Evolutionary conservation across 164 flowering plant species (phyloP).

Genomic region (Magnolia changhungtana): DNA sequence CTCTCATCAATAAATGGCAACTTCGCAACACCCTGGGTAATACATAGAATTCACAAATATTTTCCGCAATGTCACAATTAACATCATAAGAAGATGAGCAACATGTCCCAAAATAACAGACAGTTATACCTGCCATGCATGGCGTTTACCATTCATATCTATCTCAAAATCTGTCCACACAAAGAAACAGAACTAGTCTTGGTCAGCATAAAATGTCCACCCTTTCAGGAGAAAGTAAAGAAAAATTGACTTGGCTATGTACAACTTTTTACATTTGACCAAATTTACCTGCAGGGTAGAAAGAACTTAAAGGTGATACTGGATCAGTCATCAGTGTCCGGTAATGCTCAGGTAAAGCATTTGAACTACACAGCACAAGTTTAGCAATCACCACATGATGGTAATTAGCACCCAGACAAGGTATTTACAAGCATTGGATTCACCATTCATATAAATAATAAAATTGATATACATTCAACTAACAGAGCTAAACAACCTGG

Average conservation of each 20-base stretch:
- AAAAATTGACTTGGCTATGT: not conserved
- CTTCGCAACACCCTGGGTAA: constrained; percentile 78
- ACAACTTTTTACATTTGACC: not conserved
- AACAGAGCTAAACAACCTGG: constrained; percentile 49
- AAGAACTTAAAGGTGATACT: constrained; percentile 67
- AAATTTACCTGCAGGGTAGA: constrained; percentile 76
- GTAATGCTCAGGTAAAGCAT: constrained; percentile 78
- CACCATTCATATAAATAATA: not conserved
- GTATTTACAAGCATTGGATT: not conserved
- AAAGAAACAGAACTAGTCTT: constrained; percentile 11
- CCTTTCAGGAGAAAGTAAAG: not conserved
- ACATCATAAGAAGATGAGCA: not conserved
- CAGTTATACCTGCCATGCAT: constrained; percentile 86
- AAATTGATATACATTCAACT: not conserved
- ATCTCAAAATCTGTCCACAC: constrained; percentile 75
- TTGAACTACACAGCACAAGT: constrained; percentile 47
- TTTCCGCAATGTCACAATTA: constrained; percentile 1
- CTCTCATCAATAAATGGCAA: constrained; percentile 93
- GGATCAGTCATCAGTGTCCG: constrained; percentile 80
- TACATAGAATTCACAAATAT: constrained; percentile 7
- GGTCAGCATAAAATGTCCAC: not conserved
- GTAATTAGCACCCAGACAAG: not conserved
- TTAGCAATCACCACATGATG: constrained; percentile 3
- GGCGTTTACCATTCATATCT: constrained; percentile 98
- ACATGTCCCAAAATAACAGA: not conserved